Evolutionary conservation across 1,284 basidiomycete genomes (phyloP).

Genomic region (Pholiota adiposa): DNA sequence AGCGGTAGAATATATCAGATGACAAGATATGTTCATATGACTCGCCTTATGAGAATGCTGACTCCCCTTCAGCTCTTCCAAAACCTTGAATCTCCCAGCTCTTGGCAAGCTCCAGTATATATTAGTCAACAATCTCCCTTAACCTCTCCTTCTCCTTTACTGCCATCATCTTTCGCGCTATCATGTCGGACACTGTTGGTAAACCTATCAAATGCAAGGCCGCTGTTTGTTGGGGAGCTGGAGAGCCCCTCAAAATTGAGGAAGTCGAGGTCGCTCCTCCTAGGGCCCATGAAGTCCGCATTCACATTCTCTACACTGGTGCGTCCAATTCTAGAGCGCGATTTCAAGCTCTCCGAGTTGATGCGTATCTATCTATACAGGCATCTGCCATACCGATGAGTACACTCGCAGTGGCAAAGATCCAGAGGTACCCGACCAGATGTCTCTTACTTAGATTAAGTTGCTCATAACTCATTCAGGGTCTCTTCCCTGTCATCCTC

Average conservation of each 20-base stretch:
- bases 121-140: slow-evolving; percentile 13
- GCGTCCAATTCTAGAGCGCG: slow-evolving; percentile 29
- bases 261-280: slow-evolving; percentile 95
- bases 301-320: slow-evolving; percentile 91
- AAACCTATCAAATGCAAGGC: slow-evolving; percentile 92
- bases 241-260: slow-evolving; percentile 88
- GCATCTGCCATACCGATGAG: slow-evolving; percentile 98
- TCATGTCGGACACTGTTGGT: slow-evolving; percentile 72
- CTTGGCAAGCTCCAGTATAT: slow-evolving; percentile 11
- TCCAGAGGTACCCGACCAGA: slow-evolving; percentile 68
- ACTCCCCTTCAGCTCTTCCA: slow-evolving; percentile 4
- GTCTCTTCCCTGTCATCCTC: slow-evolving; percentile 93
- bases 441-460: neutral
- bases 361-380: slow-evolving; percentile 38
- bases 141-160: slow-evolving; percentile 16
- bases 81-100: slow-evolving; percentile 20
- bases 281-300: slow-evolving; percentile 88
- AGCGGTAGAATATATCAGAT: slow-evolving; percentile 15
- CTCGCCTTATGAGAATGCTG: slow-evolving; percentile 5
- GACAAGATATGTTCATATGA: slow-evolving; percentile 6
- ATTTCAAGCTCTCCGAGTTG: slow-evolving; percentile 16
- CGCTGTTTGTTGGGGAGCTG: slow-evolving; percentile 95
- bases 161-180: slow-evolving; percentile 23
- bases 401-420: slow-evolving; percentile 97
- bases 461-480: slow-evolving; percentile 46